These are phyloP conservation scores for Aspergillus haitiensis DNA, from an alignment of 495 filamentous ascomycete species.

Conservation along the genomic window DNA sequence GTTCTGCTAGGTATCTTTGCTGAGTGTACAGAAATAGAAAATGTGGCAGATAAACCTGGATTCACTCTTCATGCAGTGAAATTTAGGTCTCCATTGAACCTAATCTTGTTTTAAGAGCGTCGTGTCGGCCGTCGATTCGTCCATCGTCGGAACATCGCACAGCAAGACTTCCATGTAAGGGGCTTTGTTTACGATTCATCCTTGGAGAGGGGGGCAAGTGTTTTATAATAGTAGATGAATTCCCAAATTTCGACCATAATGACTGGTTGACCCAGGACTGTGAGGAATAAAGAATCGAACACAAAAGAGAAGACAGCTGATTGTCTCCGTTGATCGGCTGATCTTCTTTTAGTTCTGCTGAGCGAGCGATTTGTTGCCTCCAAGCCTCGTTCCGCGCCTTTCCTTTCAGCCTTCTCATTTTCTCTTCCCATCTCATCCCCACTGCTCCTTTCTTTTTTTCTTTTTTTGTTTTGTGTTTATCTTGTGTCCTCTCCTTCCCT, in stretches of 20 bases:
- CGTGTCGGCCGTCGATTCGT: conserved; percentile 3
- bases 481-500: not conserved
- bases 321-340: conserved; percentile 20
- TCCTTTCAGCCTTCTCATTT: not conserved
- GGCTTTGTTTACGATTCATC: conserved; percentile 5
- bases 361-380: not conserved
- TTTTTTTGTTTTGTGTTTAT: conserved; percentile 1
- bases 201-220: not conserved
- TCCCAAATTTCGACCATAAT: not conserved
- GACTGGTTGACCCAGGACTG: not conserved
- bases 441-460: not conserved
- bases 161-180: conserved; percentile 7
- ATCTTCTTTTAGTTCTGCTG: conserved; percentile 13
- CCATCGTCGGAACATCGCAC: not conserved
- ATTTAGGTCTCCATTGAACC: not conserved
- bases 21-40: no score
- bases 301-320: conserved; percentile 9
- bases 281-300: not conserved
- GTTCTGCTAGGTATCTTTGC: no score
- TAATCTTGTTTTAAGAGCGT: not conserved
- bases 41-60: no score
- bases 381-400: conserved; percentile 12
- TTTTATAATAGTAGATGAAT: not conserved
- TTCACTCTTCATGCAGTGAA: not conserved
- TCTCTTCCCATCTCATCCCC: not conserved